Percentiles rank a stretch among this genome's conserved stretches.
These are phyloP conservation scores for Passiflora organensis DNA, from an alignment of 345 rosid genomes.

Conservation along the genomic window DNA sequence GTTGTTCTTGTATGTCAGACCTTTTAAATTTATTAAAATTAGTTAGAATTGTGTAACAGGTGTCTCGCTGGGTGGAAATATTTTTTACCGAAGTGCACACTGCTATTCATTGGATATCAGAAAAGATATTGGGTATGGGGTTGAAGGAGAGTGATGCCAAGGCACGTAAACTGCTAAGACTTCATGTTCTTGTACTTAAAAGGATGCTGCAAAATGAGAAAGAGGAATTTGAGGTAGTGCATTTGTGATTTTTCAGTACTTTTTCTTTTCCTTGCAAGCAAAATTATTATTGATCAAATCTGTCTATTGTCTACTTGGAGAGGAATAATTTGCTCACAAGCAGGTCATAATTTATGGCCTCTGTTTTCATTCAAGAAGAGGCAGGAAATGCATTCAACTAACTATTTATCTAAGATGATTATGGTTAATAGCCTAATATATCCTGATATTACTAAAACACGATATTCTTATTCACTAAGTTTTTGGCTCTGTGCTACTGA, in stretches of 20 bases:
- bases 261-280: not conserved
- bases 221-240: slow-evolving; percentile 30
- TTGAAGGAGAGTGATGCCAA: slow-evolving; percentile 4
- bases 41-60: slow-evolving; percentile 17
- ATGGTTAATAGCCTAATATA: too few species aligned
- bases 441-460: too few species aligned
- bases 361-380: too few species aligned
- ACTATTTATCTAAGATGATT: too few species aligned
- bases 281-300: not conserved
- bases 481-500: too few species aligned
- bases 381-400: too few species aligned
- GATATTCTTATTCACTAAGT: too few species aligned
- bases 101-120: slow-evolving; percentile 10
- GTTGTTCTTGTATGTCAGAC: slow-evolving; percentile 1
- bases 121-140: slow-evolving; percentile 6
- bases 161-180: slow-evolving; percentile 7
- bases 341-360: too few species aligned
- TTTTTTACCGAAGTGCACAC: slow-evolving; percentile 11
- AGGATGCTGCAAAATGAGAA: slow-evolving; percentile 17
- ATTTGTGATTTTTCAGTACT: too few species aligned
- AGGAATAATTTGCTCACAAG: not conserved
- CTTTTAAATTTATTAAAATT: slow-evolving; percentile 10
- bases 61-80: slow-evolving; percentile 10
- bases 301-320: not conserved
- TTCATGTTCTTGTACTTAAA: slow-evolving; percentile 11